Evolutionary conservation across 352 stramenopile species (phyloP), one percentile per base, ranked within the genome.

Genomic region (Thalassiosira hispida): DNA sequence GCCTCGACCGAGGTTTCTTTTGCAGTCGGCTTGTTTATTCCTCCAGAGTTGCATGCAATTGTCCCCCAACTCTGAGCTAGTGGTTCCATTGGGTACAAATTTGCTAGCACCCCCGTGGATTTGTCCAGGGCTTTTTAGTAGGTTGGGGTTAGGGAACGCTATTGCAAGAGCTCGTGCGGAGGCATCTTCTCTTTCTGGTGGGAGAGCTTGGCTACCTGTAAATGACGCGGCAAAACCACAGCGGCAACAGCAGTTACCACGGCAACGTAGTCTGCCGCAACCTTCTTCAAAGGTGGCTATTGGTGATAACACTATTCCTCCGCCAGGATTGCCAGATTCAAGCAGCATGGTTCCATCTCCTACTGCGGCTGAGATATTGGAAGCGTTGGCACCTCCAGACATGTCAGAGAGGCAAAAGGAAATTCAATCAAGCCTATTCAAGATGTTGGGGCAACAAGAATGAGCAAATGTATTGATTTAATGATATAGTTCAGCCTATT

Each of bases 21-120:
- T 98, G 60, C 96, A 99, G 83, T 98, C 94, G 6, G 95, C 95
- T 11, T 95, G 92, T 27, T 98, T 99, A 63, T 99, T 99, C 76
- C 82, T 99, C 11, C 94, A 98, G 76, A 96, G 87, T 6, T 96
- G 95, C 44, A 88, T 98, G 62, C 93, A 94, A 53, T 83, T 96
- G 33, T 81, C 87, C 1, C 86, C 85, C 14, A 78, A 35, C 55
- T 90, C 74, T 76, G 86, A 88, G 66, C 69, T 94, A 20, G 60
- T 78, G 22, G 84, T 90, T 6, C 83, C 83, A 14, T 61, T 77
- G 1, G 84, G 80, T 23, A 90, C 90, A 64, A 94, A 92, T 87
- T 72, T 94, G 12, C 81, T 92, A 66, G 82, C 74, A 35, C 89
- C 89, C 11, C 89, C 89, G 46, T 94, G 89, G 89, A 84, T 88